phyloP scores from a whole-genome alignment of 2,329 filamentous ascomycete genomes.

The Sporothrix pallida region DNA sequence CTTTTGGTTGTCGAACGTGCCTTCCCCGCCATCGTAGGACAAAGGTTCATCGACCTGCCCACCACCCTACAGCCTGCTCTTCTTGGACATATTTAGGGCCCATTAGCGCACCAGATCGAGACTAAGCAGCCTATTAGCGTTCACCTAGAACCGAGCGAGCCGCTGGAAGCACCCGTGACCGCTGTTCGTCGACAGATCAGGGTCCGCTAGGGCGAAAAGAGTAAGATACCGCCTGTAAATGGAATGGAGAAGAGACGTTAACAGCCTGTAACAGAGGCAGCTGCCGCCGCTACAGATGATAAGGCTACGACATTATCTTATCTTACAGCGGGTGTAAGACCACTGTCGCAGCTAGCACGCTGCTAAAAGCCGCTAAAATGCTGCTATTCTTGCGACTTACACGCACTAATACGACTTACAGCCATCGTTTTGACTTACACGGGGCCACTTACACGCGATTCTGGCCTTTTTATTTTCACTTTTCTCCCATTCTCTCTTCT shows the following conservation, averaged over 20 bases:
- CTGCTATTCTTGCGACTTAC: background rate
- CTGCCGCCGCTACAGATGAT: conserved; percentile 6
- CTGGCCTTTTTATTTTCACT: background rate
- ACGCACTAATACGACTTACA: background rate
- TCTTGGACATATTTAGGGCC: background rate
- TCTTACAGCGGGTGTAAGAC: background rate
- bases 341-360: no score
- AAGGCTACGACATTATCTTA: conserved; percentile 16
- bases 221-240: conserved; percentile 21
- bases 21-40: conserved; percentile 14
- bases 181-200: background rate
- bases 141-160: conserved; percentile 21
- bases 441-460: no score
- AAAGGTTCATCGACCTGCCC: background rate
- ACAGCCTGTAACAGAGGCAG: conserved; percentile 15
- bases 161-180: conserved; percentile 29
- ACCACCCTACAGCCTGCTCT: background rate
- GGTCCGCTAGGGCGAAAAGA: conserved; percentile 5
- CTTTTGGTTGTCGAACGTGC: background rate
- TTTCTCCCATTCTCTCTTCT: no score
- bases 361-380: background rate
- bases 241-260: background rate
- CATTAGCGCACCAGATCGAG: background rate
- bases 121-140: conserved; percentile 2
- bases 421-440: background rate